These are phyloP conservation scores for Amanita rimosa DNA, from an alignment of 768 basidiomycete genomes.

Conservation along the genomic window DNA sequence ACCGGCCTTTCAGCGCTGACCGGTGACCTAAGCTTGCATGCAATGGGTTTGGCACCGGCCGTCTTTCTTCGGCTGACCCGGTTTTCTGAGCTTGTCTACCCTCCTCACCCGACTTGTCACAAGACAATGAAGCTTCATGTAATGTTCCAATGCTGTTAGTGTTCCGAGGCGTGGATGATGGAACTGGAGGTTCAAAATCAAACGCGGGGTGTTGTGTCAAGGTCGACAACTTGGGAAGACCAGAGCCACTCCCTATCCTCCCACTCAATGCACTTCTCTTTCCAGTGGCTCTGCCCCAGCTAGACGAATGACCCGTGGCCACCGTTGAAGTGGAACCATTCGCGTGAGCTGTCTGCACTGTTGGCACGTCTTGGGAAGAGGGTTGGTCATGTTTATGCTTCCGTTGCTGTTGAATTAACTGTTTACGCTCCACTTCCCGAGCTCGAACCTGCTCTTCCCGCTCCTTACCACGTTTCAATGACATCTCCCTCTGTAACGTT, in stretches of 20 bases:
- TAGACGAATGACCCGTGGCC: constrained; percentile 29
- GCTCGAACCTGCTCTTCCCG: constrained; percentile 21
- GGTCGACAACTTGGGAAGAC: constrained; percentile 21
- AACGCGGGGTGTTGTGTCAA: constrained; percentile 48
- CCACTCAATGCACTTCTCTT: constrained; percentile 19
- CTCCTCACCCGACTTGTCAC: constrained; percentile 17
- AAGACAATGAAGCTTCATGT: constrained; percentile 13
- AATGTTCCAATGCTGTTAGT: constrained; percentile 13
- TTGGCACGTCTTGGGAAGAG: constrained; percentile 12
- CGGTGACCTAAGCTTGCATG: constrained; percentile 24
- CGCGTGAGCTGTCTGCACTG: constrained; percentile 24
- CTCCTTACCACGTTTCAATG: constrained; percentile 27
- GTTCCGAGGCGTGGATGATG: constrained; percentile 26
- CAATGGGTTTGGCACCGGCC: constrained; percentile 22
- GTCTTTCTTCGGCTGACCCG: constrained; percentile 17
- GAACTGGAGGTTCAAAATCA: constrained; percentile 57
- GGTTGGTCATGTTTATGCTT: constrained; percentile 10
- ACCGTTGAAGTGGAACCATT: constrained; percentile 30
- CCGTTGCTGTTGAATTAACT: constrained; percentile 9
- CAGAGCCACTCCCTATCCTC: constrained; percentile 16
- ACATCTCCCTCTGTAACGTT: constrained; percentile 29
- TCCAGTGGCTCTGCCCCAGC: constrained; percentile 45
- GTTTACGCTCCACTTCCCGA: constrained; percentile 12
- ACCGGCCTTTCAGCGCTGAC: constrained; percentile 51
- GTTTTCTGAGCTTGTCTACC: constrained; percentile 14